Evolutionary conservation across 805 yeast species (phyloP).

Genomic region (Sporopachydermia lactativora): DNA sequence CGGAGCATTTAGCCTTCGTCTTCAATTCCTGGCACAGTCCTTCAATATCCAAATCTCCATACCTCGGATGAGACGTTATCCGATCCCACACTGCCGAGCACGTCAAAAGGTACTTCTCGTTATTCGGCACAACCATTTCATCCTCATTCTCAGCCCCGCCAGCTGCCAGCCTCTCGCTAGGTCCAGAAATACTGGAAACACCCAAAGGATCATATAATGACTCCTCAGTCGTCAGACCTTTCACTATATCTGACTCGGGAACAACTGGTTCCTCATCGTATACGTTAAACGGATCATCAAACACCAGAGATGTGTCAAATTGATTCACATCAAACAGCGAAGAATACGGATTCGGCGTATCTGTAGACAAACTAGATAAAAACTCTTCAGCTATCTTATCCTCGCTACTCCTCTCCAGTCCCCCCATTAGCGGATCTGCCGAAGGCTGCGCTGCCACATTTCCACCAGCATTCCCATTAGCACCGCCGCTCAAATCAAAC

Average conservation of each 20-base stretch:
- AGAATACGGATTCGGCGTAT: slow-evolving; percentile 10
- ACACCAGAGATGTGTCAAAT: slow-evolving; percentile 42
- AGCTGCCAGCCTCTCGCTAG: neutral
- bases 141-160: slow-evolving; percentile 14
- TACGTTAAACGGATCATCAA: slow-evolving; percentile 14
- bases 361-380: neutral
- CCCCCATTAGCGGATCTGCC: too few species aligned
- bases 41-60: slow-evolving; percentile 87
- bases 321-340: slow-evolving; percentile 31
- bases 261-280: slow-evolving; percentile 3
- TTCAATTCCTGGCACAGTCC: slow-evolving; percentile 84
- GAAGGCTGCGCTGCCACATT: neutral
- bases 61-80: slow-evolving; percentile 85
- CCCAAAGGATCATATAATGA: slow-evolving; percentile 41
- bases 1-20: slow-evolving; percentile 89
- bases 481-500: slow-evolving; percentile 3
- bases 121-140: slow-evolving; percentile 53
- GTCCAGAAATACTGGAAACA: slow-evolving; percentile 3
- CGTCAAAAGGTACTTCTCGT: slow-evolving; percentile 35
- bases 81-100: slow-evolving; percentile 97
- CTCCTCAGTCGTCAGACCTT: slow-evolving; percentile 36
- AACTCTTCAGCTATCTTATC: neutral
- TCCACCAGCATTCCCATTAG: neutral
- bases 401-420: slow-evolving; percentile 1
- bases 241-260: neutral